Percentiles rank a stretch among this genome's conserved stretches.
phyloP scores from a whole-genome alignment of 208 protist genomes.

The Leishmania guyanensis region DNA sequence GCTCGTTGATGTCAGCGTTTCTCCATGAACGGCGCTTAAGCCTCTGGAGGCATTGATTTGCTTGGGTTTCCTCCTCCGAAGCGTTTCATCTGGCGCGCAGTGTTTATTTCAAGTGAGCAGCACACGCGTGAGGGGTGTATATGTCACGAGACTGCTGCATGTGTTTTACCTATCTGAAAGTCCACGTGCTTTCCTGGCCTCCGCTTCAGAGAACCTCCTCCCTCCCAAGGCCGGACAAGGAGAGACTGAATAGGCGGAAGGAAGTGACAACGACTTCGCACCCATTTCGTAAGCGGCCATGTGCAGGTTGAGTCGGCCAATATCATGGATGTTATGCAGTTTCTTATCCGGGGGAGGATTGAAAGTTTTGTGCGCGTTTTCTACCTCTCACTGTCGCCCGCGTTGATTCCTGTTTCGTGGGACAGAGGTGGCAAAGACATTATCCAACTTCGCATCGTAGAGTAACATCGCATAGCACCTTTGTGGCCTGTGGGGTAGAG shows the following conservation, averaged over 20 bases:
- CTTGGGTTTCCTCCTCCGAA: background rate
- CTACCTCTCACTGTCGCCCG: background rate
- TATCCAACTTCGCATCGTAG: background rate
- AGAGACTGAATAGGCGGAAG: background rate
- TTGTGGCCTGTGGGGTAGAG: background rate
- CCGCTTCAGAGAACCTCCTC: background rate
- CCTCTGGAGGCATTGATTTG: background rate
- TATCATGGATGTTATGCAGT: background rate
- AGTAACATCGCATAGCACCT: background rate
- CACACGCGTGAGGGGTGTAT: background rate
- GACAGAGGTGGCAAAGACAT: background rate
- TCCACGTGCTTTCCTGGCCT: background rate
- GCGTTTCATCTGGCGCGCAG: background rate
- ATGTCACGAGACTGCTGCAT: background rate
- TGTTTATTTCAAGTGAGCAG: background rate
- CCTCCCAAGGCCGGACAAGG: background rate
- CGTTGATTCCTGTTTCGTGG: background rate
- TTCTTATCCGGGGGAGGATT: background rate
- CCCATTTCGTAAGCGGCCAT: background rate
- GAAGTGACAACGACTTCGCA: background rate
- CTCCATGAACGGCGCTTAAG: background rate
- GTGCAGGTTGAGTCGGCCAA: background rate
- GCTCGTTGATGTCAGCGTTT: background rate
- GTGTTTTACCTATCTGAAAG: background rate
- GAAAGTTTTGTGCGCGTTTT: background rate